Percentiles rank a stretch among this genome's conserved stretches.
Conservation (phyloP, 164 flowering plant genomes). For the Euptelea pleiosperma region DNA sequence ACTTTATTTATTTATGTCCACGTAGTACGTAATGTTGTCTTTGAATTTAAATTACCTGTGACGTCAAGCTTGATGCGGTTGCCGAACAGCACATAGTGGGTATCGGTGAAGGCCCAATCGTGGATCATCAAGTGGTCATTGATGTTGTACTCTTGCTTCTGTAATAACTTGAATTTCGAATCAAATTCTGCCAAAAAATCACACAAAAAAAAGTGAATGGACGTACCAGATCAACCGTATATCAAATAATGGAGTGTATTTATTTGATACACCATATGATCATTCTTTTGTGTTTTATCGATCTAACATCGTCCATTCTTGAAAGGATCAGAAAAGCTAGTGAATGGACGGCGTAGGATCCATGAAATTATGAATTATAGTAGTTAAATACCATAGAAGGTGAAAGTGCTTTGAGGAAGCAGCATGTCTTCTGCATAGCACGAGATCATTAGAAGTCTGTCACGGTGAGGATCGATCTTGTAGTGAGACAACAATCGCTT, state of each 20-base stretch:
- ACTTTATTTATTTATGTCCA: too few relatives aligned
- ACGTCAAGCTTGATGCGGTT: constrained; percentile 82
- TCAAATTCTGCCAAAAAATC: constrained; percentile 58
- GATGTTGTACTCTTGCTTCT: constrained; percentile 56
- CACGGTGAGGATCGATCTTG: constrained; percentile 58
- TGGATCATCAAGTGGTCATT: constrained; percentile 90
- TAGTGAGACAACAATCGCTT: constrained; percentile 80
- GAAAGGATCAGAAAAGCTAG: too few relatives aligned
- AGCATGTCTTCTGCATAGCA: constrained; percentile 96
- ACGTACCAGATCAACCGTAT: too few relatives aligned
- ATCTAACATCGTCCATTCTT: too few relatives aligned
- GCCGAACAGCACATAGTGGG: constrained; percentile 75
- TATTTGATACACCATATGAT: too few relatives aligned
- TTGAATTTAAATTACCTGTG: constrained; percentile 38
- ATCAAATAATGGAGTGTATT: too few relatives aligned
- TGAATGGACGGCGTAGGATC: too few relatives aligned
- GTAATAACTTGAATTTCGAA: constrained; percentile 54
- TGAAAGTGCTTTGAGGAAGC: constrained; percentile 72
- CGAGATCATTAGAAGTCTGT: constrained; percentile 56
- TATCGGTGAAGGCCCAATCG: constrained; percentile 93
- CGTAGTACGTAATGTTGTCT: background rate
- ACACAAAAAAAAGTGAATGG: background rate
- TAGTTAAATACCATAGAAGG: constrained; percentile 85
- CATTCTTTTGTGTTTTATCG: too few relatives aligned
- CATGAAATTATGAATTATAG: too few relatives aligned